phyloP scores from a whole-genome alignment of 2,329 filamentous ascomycete genomes.

The Ophiostoma tasmaniense region DNA sequence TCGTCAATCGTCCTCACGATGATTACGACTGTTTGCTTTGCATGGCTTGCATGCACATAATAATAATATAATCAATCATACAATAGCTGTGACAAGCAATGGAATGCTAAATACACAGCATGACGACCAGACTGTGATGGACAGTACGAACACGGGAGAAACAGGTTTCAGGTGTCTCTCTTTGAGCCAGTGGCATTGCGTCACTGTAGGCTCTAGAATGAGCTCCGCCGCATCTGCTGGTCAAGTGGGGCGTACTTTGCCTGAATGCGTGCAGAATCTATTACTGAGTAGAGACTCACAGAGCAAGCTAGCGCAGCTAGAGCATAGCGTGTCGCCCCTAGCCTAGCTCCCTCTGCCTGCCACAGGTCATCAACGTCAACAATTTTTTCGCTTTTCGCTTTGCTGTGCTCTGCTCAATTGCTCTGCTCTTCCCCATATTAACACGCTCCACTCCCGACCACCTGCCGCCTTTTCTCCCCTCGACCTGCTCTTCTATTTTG shows the following conservation, averaged over 20 bases:
- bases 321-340: background rate
- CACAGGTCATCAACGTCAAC: conserved; percentile 13
- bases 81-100: no score
- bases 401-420: background rate
- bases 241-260: background rate
- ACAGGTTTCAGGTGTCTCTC: background rate
- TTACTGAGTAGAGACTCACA: background rate
- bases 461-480: background rate
- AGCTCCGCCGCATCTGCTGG: background rate
- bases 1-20: background rate
- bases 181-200: background rate
- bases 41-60: background rate
- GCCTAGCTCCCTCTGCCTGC: background rate
- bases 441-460: background rate
- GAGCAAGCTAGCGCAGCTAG: background rate
- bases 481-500: background rate
- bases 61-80: background rate
- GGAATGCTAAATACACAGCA: background rate
- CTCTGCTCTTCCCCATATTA: background rate
- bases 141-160: background rate
- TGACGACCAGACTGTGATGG: background rate
- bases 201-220: background rate
- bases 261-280: no score
- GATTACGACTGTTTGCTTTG: background rate
- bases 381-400: conserved; percentile 4